A percentile compares a stretch with the other conserved stretches of the same genome.
Conservation (phyloP, 352 stramenopile species). For the Pythium biforme region DNA sequence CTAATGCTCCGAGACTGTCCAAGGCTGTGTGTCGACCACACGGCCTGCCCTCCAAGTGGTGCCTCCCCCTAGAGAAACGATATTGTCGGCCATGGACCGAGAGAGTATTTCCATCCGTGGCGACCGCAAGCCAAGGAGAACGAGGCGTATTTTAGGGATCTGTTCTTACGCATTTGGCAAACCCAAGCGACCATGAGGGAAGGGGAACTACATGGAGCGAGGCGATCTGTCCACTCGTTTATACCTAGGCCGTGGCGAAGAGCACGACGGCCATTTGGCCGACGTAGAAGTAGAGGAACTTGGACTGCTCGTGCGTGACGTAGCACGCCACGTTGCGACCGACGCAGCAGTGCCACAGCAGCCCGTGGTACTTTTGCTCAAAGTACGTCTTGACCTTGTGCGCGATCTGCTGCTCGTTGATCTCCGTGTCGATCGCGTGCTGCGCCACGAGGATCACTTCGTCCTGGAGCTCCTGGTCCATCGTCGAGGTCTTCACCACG, state of each 20-base stretch:
- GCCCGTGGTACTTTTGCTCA: constrained; percentile 90
- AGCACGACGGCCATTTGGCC: constrained; percentile 93
- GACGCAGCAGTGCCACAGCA: constrained; percentile 94
- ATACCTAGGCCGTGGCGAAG: constrained; percentile 72
- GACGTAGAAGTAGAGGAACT: constrained; percentile 97
- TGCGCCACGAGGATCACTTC: constrained; percentile 81
- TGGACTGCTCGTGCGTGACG: constrained; percentile 93
- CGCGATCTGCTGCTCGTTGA: constrained; percentile 88
- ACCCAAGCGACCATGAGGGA: no score
- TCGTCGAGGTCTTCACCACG: constrained; percentile 87
- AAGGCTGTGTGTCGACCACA: no score
- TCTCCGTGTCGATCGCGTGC: constrained; percentile 76
- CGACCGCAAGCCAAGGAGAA: no score
- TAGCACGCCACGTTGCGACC: constrained; percentile 93
- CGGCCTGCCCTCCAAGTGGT: no score
- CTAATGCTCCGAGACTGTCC: no score
- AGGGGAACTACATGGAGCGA: no score
- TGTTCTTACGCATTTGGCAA: no score
- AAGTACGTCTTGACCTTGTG: constrained; percentile 92
- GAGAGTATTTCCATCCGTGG: no score
- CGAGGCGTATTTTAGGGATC: no score
- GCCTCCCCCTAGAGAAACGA: no score
- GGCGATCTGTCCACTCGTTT: no score
- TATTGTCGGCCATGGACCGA: no score
- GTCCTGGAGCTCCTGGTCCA: constrained; percentile 84